phyloP scores from a whole-genome alignment of 345 rosid genomes.

The sweet orange (Citrus sinensis) region DVS_A1.0 CM039164.1:597501-598000 shows the following conservation, averaged over 20 bases:
- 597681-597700: neutral
- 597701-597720: conserved; percentile 7
- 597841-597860: too few species aligned
- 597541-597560: too few species aligned
- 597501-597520: neutral
- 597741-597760: neutral
- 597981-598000: too few species aligned
- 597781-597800: too few species aligned
- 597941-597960: neutral
- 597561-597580: neutral
- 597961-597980: too few species aligned
- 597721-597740: neutral
- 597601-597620: neutral
- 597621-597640: neutral
- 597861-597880: neutral
- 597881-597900: neutral
- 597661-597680: neutral
- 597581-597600: neutral
- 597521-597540: neutral
- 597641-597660: neutral
- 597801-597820: too few species aligned
- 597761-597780: too few species aligned
- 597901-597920: neutral
- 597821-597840: too few species aligned
- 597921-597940: neutral